phyloP scores from a whole-genome alignment of 192 early-diverging fungal genomes.

The Lunasporangiospora selenospora region DNA sequence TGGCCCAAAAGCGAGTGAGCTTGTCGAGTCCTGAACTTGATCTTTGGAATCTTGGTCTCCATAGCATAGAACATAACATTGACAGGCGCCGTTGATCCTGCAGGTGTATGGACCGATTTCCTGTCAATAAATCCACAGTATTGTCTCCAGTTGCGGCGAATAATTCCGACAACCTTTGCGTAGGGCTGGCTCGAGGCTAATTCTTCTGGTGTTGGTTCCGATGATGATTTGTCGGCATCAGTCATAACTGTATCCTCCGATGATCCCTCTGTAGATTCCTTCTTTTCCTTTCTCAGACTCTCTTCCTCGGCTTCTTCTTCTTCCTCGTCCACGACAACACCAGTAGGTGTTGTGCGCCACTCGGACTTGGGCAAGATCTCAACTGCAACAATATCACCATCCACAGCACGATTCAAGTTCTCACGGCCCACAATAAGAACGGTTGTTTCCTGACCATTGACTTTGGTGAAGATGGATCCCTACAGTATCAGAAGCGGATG shows the following conservation, averaged over 20 bases:
- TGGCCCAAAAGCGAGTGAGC: conserved; percentile 77
- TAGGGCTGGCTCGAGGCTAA: conserved; percentile 67
- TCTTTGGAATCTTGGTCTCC: conserved; percentile 94
- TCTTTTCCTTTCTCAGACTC: conserved; percentile 31
- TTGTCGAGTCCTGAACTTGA: conserved; percentile 92
- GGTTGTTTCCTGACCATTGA: conserved; percentile 76
- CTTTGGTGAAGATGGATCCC: conserved; percentile 75
- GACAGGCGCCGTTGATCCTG: conserved; percentile 65
- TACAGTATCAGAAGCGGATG: conserved; percentile 15
- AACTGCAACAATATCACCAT: conserved; percentile 92
- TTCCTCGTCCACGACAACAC: conserved; percentile 78
- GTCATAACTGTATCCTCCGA: conserved; percentile 64
- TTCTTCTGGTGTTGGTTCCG: conserved; percentile 65
- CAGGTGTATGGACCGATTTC: conserved; percentile 63
- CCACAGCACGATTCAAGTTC: conserved; percentile 89
- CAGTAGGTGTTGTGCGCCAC: conserved; percentile 81
- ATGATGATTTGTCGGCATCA: too few relatives aligned
- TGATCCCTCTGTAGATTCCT: conserved; percentile 49
- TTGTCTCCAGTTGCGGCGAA: conserved; percentile 94
- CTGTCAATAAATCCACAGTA: conserved; percentile 91
- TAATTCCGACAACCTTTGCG: conserved; percentile 89
- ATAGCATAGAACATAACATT: conserved; percentile 88
- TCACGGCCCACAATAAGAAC: conserved; percentile 85
- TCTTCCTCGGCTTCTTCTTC: conserved; percentile 73
- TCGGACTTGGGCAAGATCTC: conserved; percentile 83